Base-by-base conservation (phyloP, 768 basidiomycete species). In the Calocybe cyanea region DNA sequence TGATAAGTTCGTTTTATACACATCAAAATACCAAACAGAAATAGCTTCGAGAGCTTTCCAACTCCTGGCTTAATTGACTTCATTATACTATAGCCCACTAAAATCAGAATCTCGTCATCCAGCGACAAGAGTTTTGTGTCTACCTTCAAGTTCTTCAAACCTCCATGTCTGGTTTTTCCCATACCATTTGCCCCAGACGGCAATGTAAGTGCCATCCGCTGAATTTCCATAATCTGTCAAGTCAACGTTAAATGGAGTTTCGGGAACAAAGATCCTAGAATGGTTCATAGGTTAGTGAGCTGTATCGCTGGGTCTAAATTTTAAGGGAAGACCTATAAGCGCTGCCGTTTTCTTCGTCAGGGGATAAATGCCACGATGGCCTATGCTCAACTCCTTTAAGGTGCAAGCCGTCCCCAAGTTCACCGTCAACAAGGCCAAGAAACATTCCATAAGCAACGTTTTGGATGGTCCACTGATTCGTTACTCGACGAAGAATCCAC, bases 121-220 rank as follows among this genome's bases (percentile, higher is more conserved):
- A n/a, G n/a, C n/a, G n/a, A n/a, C n/a, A n/a, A n/a, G n/a, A n/a
- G n/a, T n/a, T n/a, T n/a, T n/a, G n/a, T n/a, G n/a, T n/a, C n/a
- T n/a, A n/a, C n/a, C n/a, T n/a, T n/a, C n/a, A n/a, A n/a, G n/a
- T n/a, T n/a, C n/a, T n/a, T n/a, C 56, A 50, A 71, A 59, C n/a
- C 40, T 52, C 76, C 77, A 78, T 10, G 63, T 56, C 61, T 78
- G 76, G 52, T 76, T 72, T 13, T 50, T 37, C 2, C 65, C 71
- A 18, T 31, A n/a, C 72, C 67, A 71, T 19, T 63, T 64, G 10
- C 59, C 48, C 74, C 76, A 77, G 47, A 76, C 21, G 14, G 64
- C 52, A 9, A 77, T 48, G 0, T 54, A 54, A 0, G 73, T 76
- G 7, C 77, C 75, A 7, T 62, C 64, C 1, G 56, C 55, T 15